Conservation (phyloP, 1,284 basidiomycete species). For the Wallemia ichthyophaga region DNA sequence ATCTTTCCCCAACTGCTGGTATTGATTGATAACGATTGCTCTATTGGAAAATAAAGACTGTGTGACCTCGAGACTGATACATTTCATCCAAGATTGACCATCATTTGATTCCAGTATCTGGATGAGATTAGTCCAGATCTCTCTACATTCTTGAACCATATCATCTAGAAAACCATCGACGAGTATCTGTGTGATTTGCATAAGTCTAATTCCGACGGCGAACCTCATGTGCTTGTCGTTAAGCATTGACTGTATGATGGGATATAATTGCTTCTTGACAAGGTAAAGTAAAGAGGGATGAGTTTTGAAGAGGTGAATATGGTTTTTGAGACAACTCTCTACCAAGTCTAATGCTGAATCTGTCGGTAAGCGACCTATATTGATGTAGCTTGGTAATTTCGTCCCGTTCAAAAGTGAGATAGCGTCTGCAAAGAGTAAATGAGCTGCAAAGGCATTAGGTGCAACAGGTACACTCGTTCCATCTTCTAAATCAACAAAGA, state of each 20-base stretch:
- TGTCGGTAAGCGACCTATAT: constrained; percentile 54
- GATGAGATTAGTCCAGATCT: neutral
- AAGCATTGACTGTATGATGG: neutral
- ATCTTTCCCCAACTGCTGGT: neutral
- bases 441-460: constrained; percentile 59
- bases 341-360: constrained; percentile 87
- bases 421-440: constrained; percentile 50
- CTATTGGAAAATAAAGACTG: neutral
- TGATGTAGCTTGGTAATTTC: constrained; percentile 48
- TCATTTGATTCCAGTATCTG: neutral
- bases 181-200: constrained; percentile 7
- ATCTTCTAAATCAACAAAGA: constrained; percentile 28
- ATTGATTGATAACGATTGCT: neutral
- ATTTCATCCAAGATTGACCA: neutral
- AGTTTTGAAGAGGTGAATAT: constrained; percentile 29
- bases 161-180: neutral
- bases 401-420: constrained; percentile 5
- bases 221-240: neutral
- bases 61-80: neutral
- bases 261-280: neutral
- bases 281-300: neutral
- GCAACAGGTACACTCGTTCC: constrained; percentile 30
- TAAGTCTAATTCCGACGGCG: constrained; percentile 10
- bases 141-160: neutral
- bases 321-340: constrained; percentile 86